Evolutionary conservation across 1,284 basidiomycete species (phyloP).

Genomic region (Sanghuangporus baumii): DNA sequence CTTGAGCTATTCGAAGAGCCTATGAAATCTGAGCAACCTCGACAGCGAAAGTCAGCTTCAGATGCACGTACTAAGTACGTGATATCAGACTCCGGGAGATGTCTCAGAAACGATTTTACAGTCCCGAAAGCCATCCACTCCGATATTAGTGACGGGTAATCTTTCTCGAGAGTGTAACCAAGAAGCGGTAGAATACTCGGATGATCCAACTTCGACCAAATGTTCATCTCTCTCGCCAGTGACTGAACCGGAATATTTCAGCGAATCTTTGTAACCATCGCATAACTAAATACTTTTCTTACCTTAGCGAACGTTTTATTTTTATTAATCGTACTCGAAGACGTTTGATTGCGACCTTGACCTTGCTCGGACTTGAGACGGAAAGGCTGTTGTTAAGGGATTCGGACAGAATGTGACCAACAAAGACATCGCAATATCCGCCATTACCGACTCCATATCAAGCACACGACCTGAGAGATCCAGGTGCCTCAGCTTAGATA

Average conservation of each 20-base stretch:
- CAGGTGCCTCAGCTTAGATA: too few relatives aligned
- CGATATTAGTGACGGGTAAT: slow-evolving; percentile 6
- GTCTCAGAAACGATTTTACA: neutral
- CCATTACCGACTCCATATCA: too few relatives aligned
- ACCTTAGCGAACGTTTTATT: neutral
- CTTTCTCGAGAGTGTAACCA: slow-evolving; percentile 3
- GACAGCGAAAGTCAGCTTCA: too few relatives aligned
- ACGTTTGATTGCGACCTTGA: slow-evolving; percentile 7
- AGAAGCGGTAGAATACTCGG: slow-evolving; percentile 10
- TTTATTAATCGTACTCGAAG: neutral
- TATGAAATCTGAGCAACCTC: too few relatives aligned
- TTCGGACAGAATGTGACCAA: neutral
- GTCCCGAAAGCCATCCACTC: slow-evolving; percentile 14
- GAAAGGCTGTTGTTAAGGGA: neutral
- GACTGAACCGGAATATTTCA: neutral
- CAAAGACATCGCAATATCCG: neutral
- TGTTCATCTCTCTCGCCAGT: slow-evolving; percentile 4
- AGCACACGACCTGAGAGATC: too few relatives aligned
- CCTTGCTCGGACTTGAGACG: neutral
- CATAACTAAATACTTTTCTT: neutral
- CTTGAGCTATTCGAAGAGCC: neutral
- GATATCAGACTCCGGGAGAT: neutral
- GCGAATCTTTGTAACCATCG: neutral
- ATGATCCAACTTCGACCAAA: slow-evolving; percentile 13
- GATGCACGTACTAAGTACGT: neutral